These are phyloP conservation scores for Cercis canadensis DNA, from an alignment of 306 rosid species.

Conservation along the genomic window DNA sequence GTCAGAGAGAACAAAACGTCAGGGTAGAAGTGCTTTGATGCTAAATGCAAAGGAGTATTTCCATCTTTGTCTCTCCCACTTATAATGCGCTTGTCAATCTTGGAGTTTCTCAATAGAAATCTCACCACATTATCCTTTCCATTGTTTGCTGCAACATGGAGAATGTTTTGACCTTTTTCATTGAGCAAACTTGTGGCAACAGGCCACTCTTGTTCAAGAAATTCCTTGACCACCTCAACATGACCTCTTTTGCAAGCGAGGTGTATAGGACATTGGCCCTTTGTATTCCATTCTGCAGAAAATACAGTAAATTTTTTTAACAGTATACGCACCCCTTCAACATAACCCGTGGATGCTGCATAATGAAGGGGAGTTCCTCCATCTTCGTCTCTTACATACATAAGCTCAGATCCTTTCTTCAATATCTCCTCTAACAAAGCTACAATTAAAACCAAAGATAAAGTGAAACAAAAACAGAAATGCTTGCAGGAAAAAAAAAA, in stretches of 20 bases:
- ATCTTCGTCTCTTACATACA: background rate
- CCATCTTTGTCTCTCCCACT: background rate
- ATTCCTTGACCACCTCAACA: background rate
- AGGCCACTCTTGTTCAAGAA: background rate
- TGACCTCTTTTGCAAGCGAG: background rate
- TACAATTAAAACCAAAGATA: background rate
- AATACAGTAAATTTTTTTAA: background rate
- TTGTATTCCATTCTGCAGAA: background rate
- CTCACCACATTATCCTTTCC: background rate
- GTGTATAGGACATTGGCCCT: background rate
- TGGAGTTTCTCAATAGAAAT: background rate
- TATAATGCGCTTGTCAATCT: background rate
- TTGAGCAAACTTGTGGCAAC: background rate
- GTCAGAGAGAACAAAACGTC: background rate
- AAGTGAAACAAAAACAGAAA: no score
- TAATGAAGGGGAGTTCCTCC: background rate
- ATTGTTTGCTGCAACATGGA: background rate
- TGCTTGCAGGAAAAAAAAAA: no score
- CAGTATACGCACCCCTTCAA: background rate
- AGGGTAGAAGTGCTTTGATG: background rate
- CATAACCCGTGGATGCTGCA: background rate
- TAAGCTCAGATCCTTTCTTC: background rate
- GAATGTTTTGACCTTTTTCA: background rate
- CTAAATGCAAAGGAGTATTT: slow-evolving; percentile 11
- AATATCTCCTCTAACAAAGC: background rate